phyloP scores from a whole-genome alignment of 2,329 filamentous ascomycete genomes.

The Endocalyx cinctus region DNA sequence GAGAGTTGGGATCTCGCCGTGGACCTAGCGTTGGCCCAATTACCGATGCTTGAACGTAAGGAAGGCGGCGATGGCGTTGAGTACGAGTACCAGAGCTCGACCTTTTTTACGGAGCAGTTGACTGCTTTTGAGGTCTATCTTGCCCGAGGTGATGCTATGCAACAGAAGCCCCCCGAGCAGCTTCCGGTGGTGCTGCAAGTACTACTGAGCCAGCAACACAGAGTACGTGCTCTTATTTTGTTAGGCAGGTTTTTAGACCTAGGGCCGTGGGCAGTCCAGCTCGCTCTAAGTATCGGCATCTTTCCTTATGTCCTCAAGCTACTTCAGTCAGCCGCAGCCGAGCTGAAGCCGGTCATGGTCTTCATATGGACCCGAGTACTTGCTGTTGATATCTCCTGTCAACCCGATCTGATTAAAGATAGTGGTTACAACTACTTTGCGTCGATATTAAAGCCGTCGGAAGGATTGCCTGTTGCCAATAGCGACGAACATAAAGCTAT shows the following conservation, averaged over 20 bases:
- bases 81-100: conserved; percentile 93
- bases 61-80: conserved; percentile 65
- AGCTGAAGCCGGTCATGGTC: conserved; percentile 97
- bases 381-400: conserved; percentile 90
- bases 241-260: conserved; percentile 91
- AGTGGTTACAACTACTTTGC: conserved; percentile 98
- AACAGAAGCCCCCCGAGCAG: conserved; percentile 86
- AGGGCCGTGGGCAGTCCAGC: conserved; percentile 97
- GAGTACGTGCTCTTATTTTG: conserved; percentile 83
- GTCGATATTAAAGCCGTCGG: conserved; percentile 79
- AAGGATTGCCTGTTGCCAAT: conserved; percentile 79
- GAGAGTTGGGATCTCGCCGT: conserved; percentile 97
- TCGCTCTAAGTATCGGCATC: conserved; percentile 94
- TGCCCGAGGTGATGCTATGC: conserved; percentile 70
- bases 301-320: conserved; percentile 99
- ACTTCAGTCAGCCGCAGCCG: conserved; percentile 87
- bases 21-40: conserved; percentile 86
- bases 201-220: conserved; percentile 88
- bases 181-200: conserved; percentile 95
- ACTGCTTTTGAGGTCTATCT: conserved; percentile 97
- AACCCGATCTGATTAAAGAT: conserved; percentile 91
- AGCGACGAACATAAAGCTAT: conserved; percentile 94
- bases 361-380: conserved; percentile 98
- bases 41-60: conserved; percentile 78
- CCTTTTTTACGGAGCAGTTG: conserved; percentile 94